phyloP scores from a whole-genome alignment of 768 basidiomycete species.

The Candolleomyces aberdarensis region DNA sequence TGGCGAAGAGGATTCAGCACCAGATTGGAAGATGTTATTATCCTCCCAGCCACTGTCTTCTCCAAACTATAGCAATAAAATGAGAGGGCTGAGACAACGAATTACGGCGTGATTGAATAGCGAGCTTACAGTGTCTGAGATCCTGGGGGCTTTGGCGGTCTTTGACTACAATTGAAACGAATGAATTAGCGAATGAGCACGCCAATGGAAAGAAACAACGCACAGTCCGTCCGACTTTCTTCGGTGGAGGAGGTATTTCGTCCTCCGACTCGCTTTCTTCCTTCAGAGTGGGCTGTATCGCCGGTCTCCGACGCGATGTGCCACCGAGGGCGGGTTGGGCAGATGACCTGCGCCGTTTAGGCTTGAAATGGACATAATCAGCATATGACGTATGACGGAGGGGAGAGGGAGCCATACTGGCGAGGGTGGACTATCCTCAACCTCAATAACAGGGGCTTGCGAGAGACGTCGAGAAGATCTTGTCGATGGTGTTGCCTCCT shows the following conservation, averaged over 20 bases:
- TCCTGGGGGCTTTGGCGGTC: slow-evolving; percentile 50
- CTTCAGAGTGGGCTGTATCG: slow-evolving; percentile 42
- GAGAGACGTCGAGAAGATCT: slow-evolving; percentile 62
- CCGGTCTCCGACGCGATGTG: slow-evolving; percentile 32
- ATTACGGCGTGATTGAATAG: neutral
- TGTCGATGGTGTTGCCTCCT: neutral
- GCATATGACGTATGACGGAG: slow-evolving; percentile 14
- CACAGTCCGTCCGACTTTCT: slow-evolving; percentile 59
- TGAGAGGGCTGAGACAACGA: neutral
- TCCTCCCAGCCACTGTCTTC: slow-evolving; percentile 90
- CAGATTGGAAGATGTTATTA: slow-evolving; percentile 87
- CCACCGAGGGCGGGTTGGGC: slow-evolving; percentile 69
- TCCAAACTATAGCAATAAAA: slow-evolving; percentile 15
- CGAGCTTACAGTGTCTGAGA: slow-evolving; percentile 43
- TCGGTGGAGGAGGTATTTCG: slow-evolving; percentile 41
- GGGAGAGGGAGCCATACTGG: slow-evolving; percentile 38
- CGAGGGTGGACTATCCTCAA: slow-evolving; percentile 32
- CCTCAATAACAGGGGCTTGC: slow-evolving; percentile 39
- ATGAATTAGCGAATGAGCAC: slow-evolving; percentile 6
- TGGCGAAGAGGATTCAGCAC: slow-evolving; percentile 86
- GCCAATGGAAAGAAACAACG: slow-evolving; percentile 24
- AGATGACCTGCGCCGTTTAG: slow-evolving; percentile 78
- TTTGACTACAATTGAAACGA: slow-evolving; percentile 49
- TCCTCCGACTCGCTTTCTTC: slow-evolving; percentile 82
- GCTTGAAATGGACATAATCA: slow-evolving; percentile 33